Conservation (phyloP, 2,329 filamentous ascomycete genomes). For the Cytospora piceae region DNA sequence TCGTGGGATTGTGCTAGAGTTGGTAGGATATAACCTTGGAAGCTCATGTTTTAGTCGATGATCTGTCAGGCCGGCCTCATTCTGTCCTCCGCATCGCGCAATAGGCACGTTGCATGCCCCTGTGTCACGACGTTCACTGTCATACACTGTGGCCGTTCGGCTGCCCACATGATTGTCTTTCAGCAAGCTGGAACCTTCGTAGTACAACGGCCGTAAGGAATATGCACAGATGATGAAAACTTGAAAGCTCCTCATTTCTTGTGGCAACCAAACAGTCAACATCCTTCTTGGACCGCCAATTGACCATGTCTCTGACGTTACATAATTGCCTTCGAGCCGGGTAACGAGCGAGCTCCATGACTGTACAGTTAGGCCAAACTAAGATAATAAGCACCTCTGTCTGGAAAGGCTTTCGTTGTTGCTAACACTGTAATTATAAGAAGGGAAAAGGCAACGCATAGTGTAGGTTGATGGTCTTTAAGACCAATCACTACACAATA, state of each 20-base stretch:
- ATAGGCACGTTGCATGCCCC: conserved; percentile 1
- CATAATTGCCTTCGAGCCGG: too few relatives aligned
- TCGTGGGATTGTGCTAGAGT: too few relatives aligned
- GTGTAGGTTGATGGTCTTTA: too few relatives aligned
- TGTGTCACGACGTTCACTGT: not conserved
- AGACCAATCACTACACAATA: too few relatives aligned
- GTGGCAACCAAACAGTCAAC: not conserved
- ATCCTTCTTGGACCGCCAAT: not conserved
- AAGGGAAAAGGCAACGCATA: too few relatives aligned
- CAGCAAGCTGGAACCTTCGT: not conserved
- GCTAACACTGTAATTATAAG: too few relatives aligned
- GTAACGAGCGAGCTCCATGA: too few relatives aligned
- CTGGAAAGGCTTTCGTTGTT: too few relatives aligned
- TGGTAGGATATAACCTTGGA: not conserved
- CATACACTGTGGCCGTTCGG: not conserved
- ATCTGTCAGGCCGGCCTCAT: not conserved
- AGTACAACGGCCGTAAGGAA: not conserved
- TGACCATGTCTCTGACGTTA: too few relatives aligned
- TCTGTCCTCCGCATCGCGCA: not conserved
- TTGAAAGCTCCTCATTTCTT: not conserved
- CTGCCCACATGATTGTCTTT: not conserved
- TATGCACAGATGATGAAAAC: not conserved
- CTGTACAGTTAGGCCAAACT: too few relatives aligned
- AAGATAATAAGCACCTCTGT: too few relatives aligned
- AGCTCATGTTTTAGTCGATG: not conserved